Evolutionary conservation across 768 basidiomycete genomes (phyloP).

Genomic region (Auricularia sp.): DNA sequence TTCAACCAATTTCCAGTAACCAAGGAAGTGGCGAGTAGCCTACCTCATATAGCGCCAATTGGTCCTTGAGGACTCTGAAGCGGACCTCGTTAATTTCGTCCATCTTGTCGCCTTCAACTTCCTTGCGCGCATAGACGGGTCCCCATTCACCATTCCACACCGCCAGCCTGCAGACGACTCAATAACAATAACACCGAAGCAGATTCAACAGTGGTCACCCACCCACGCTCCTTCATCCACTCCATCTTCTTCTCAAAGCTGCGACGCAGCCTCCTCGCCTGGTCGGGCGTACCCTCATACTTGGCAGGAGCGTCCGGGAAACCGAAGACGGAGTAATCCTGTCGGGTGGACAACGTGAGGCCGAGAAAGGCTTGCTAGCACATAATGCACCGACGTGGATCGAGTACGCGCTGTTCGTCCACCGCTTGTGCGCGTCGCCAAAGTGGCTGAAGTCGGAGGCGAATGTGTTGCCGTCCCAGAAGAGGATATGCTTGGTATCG

Average conservation of each 20-base stretch:
- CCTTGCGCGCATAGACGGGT: conserved; percentile 54
- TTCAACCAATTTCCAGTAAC: not conserved
- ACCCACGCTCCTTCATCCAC: conserved; percentile 58
- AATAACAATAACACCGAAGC: not conserved
- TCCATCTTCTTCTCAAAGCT: conserved; percentile 65
- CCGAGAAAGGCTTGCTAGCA: too few relatives aligned
- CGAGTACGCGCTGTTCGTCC: conserved; percentile 65
- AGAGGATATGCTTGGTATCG: conserved; percentile 63
- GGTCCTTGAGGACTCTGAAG: conserved; percentile 60
- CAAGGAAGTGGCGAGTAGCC: conserved; percentile 3
- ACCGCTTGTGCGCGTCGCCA: conserved; percentile 48
- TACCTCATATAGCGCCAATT: conserved; percentile 61
- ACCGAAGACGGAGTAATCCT: conserved; percentile 61
- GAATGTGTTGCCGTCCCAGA: conserved; percentile 79
- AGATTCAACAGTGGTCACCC: not conserved
- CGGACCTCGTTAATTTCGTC: conserved; percentile 56
- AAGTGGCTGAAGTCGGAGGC: conserved; percentile 70
- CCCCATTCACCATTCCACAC: conserved; percentile 83
- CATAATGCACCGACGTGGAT: conserved; percentile 34
- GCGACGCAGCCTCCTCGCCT: conserved; percentile 38
- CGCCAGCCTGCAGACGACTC: conserved; percentile 25
- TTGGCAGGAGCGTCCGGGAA: conserved; percentile 51
- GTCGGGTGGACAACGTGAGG: too few relatives aligned
- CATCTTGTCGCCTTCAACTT: conserved; percentile 36
- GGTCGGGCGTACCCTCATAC: conserved; percentile 44